Conservation (phyloP, 495 filamentous ascomycete species). For the Neurospora sublineolata region DNA sequence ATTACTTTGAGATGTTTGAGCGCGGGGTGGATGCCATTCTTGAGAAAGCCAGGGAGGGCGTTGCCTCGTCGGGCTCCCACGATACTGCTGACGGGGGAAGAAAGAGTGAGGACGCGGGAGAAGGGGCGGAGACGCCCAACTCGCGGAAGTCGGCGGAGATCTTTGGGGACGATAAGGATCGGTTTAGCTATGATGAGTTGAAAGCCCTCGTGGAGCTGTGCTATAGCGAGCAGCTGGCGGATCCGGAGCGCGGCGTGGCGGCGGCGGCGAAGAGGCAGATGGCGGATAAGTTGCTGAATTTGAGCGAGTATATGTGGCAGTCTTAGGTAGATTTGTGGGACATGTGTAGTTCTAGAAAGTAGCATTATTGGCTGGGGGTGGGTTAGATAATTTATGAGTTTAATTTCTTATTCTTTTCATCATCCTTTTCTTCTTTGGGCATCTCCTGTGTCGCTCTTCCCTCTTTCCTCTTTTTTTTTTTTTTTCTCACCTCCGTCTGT, state of each 20-base stretch:
- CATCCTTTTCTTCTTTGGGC: too few species aligned
- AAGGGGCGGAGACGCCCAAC: not conserved
- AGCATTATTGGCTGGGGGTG: not conserved
- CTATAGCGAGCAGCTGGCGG: constrained; percentile 67
- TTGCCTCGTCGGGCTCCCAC: constrained; percentile 6
- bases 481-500: too few species aligned
- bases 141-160: constrained; percentile 1
- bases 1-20: constrained; percentile 72
- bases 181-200: constrained; percentile 73
- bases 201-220: constrained; percentile 75
- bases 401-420: not conserved
- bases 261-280: constrained; percentile 61
- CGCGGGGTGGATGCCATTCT: constrained; percentile 62
- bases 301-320: constrained; percentile 76
- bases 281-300: constrained; percentile 58
- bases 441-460: too few species aligned
- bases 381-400: not conserved
- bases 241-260: constrained; percentile 60
- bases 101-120: constrained; percentile 21
- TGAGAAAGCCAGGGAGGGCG: constrained; percentile 48
- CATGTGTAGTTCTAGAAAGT: not conserved
- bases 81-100: constrained; percentile 12
- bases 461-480: too few species aligned
- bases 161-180: constrained; percentile 26
- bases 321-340: constrained; percentile 17